A percentile compares a stretch with the other conserved stretches of the same genome.
Evolutionary conservation across 2,329 filamentous ascomycete genomes (phyloP).

Genomic region (Botrytis elliptica): DNA sequence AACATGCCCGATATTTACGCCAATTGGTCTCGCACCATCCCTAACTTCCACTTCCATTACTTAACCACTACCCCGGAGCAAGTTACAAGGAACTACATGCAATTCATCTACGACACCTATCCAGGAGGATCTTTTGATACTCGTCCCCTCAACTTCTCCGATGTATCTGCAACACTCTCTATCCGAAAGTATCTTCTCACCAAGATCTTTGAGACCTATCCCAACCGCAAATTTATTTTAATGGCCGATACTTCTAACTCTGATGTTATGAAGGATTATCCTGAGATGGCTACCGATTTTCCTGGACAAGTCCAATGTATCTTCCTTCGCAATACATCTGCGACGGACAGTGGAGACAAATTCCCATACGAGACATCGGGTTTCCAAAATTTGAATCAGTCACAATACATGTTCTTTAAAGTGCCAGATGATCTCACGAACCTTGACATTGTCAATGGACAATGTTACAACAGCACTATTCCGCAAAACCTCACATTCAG

Average conservation of each 20-base stretch:
- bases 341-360: conserved; percentile 63
- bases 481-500: conserved; percentile 71
- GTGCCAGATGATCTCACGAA: conserved; percentile 65
- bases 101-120: conserved; percentile 76
- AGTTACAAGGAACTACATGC: conserved; percentile 74
- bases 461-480: conserved; percentile 65
- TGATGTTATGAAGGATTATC: conserved; percentile 69
- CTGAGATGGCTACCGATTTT: conserved; percentile 61
- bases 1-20: conserved; percentile 79
- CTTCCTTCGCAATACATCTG: conserved; percentile 69
- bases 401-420: conserved; percentile 77
- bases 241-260: conserved; percentile 74
- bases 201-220: conserved; percentile 73
- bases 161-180: conserved; percentile 66
- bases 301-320: conserved; percentile 76
- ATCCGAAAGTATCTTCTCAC: conserved; percentile 69
- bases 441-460: conserved; percentile 65
- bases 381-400: conserved; percentile 65
- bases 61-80: conserved; percentile 79
- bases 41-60: conserved; percentile 76
- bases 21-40: conserved; percentile 67
- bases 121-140: conserved; percentile 70
- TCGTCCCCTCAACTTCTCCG: conserved; percentile 76
- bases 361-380: conserved; percentile 75
- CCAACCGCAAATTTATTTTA: conserved; percentile 71